Percentiles rank a stretch among this genome's conserved stretches.
These are phyloP conservation scores for Falciphora oryzae DNA, from an alignment of 2,329 filamentous ascomycete species.

Conservation along the genomic window DNA sequence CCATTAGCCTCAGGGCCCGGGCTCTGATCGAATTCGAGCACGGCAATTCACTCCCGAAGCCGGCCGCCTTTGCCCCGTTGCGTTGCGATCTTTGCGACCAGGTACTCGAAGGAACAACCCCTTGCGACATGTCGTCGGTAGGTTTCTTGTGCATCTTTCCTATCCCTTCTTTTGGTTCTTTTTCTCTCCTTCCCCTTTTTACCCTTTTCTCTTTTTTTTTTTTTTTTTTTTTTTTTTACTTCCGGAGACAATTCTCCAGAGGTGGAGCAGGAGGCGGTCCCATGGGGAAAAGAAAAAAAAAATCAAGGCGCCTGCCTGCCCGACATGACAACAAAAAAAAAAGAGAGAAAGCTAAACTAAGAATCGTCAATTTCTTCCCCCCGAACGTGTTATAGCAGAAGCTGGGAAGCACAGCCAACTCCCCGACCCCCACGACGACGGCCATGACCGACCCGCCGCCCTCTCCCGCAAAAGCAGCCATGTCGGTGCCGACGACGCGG, in stretches of 20 bases:
- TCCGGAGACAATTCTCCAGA: background rate
- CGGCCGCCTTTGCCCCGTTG: background rate
- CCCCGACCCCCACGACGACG: conserved; percentile 2
- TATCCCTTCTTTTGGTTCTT: background rate
- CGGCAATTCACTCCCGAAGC: background rate
- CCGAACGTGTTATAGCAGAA: background rate
- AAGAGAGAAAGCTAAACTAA: background rate
- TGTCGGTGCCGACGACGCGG: background rate
- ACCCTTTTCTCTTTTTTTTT: background rate
- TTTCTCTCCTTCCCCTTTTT: background rate
- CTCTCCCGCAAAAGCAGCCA: background rate
- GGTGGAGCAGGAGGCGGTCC: background rate
- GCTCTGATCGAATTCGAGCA: background rate
- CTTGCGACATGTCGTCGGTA: conserved; percentile 8
- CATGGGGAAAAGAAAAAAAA: background rate
- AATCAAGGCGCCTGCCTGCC: background rate
- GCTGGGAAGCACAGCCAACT: background rate
- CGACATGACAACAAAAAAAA: background rate
- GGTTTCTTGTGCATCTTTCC: conserved; percentile 1
- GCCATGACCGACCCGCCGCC: background rate
- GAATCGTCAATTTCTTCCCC: background rate
- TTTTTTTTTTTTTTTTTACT: background rate
- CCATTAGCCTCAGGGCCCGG: background rate
- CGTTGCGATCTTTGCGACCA: background rate
- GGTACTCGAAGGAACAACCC: background rate